Conservation (phyloP, 805 yeast species). For the Schizosaccharomyces japonicus region DNA sequence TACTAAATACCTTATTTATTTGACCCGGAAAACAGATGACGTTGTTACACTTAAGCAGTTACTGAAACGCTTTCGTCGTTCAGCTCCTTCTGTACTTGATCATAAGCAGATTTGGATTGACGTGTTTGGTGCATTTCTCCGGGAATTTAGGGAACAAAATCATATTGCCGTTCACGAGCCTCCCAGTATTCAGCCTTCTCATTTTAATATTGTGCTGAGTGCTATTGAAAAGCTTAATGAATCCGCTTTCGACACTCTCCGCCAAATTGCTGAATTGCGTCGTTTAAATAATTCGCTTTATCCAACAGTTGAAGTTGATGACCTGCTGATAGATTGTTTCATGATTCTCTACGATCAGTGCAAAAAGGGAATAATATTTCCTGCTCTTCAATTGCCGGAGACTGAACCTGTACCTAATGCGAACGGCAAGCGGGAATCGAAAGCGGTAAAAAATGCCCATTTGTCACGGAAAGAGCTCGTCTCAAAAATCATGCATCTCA, state of each 20-base stretch:
- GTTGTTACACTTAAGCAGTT: conserved; percentile 13
- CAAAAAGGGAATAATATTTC: not conserved
- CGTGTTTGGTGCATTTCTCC: not conserved
- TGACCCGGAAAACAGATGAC: conserved; percentile 32
- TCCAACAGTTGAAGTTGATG: conserved; percentile 22
- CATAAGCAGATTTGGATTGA: not conserved
- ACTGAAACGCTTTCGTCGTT: not conserved
- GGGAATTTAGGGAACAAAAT: not conserved
- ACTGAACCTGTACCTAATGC: not conserved
- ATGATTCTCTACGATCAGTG: not conserved
- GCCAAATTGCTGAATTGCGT: conserved; percentile 34
- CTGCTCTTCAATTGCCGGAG: not conserved
- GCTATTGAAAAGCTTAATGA: not conserved
- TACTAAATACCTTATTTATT: conserved; percentile 33
- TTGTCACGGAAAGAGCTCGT: not conserved
- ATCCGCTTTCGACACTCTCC: conserved; percentile 16
- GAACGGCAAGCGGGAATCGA: not conserved
- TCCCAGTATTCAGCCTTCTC: not conserved
- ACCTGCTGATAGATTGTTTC: not conserved
- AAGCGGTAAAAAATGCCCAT: not conserved
- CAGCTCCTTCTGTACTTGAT: not conserved
- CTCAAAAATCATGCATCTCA: not conserved
- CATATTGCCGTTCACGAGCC: not conserved
- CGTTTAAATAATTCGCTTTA: conserved; percentile 62
- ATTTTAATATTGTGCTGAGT: not conserved